phyloP scores from a whole-genome alignment of 139 green algal species.

The Medakamo hakoo region DNA sequence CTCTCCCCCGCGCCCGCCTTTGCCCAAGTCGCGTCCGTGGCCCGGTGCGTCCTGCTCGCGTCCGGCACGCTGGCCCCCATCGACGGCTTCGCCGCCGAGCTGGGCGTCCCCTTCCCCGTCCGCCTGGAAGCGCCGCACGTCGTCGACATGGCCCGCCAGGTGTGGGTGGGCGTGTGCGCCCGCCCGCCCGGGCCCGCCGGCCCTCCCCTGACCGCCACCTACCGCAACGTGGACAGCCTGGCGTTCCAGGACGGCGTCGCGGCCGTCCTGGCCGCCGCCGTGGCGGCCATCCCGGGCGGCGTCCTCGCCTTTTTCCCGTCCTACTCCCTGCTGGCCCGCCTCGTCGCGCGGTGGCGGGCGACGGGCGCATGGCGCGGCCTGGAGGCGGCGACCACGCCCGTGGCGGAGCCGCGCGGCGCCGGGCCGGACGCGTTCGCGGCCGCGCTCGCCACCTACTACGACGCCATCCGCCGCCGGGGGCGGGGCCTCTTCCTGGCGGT shows the following conservation, averaged over 20 bases:
- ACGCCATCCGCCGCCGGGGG: conserved; percentile 25
- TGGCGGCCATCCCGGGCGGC: conserved; percentile 56
- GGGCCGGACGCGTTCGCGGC: conserved; percentile 45
- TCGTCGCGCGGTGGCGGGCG: conserved; percentile 55
- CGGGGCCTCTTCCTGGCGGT: conserved; percentile 81
- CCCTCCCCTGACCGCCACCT: conserved; percentile 21
- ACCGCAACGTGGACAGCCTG: conserved; percentile 15
- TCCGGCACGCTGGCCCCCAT: conserved; percentile 78
- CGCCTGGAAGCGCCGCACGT: conserved; percentile 73
- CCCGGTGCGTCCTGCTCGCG: conserved; percentile 48
- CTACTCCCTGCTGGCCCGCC: conserved; percentile 69
- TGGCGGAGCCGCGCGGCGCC: conserved; percentile 50
- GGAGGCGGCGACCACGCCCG: conserved; percentile 43
- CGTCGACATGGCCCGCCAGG: conserved; percentile 67
- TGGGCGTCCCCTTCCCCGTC: conserved; percentile 47
- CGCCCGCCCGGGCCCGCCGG: conserved; percentile 17
- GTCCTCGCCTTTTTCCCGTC: conserved; percentile 84
- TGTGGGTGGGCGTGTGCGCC: conserved; percentile 47
- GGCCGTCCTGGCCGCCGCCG: conserved; percentile 27
- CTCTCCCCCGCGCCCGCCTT: conserved; percentile 63
- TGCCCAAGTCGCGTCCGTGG: conserved; percentile 10
- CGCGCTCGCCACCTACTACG: conserved; percentile 54
- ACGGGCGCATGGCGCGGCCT: conserved; percentile 46
- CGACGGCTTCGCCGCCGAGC: conserved; percentile 69
- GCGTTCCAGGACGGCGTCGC: conserved; percentile 47